These are phyloP conservation scores for Pseudocercospora fuligena DNA, from an alignment of 2,329 filamentous ascomycete genomes.

Conservation along the genomic window DNA sequence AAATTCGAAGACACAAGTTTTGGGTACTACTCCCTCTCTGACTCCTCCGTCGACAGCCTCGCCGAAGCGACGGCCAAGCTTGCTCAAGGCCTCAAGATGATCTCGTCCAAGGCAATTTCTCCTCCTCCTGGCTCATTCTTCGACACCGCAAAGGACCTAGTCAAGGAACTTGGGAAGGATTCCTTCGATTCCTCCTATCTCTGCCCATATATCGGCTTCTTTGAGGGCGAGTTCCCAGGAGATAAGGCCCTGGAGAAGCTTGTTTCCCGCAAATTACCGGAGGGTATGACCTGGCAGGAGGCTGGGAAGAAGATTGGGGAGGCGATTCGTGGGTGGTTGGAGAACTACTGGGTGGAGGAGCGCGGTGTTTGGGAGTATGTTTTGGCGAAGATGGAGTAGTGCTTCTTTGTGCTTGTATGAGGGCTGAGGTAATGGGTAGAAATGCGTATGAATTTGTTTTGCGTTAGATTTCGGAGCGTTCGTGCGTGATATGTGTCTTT, in stretches of 20 bases:
- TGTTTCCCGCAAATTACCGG: background rate
- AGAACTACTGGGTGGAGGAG: background rate
- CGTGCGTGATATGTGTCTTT: too few species aligned
- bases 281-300: background rate
- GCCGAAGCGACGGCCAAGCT: background rate
- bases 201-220: background rate
- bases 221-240: background rate
- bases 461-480: too few species aligned
- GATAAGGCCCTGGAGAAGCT: background rate
- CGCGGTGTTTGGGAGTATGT: background rate
- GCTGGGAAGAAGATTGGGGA: background rate
- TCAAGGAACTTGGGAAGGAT: background rate
- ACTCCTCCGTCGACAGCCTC: background rate
- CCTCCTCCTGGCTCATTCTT: background rate
- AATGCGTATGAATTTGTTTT: too few species aligned
- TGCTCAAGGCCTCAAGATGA: background rate
- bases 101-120: too few species aligned
- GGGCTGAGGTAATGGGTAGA: too few species aligned
- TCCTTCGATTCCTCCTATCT: background rate
- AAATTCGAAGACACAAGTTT: background rate
- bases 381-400: background rate
- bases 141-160: background rate
- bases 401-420: too few species aligned
- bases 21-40: background rate
- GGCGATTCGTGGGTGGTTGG: background rate